Evolutionary conservation across 106 monocot species (phyloP).

Genomic region (Triglochin maritima): DNA sequence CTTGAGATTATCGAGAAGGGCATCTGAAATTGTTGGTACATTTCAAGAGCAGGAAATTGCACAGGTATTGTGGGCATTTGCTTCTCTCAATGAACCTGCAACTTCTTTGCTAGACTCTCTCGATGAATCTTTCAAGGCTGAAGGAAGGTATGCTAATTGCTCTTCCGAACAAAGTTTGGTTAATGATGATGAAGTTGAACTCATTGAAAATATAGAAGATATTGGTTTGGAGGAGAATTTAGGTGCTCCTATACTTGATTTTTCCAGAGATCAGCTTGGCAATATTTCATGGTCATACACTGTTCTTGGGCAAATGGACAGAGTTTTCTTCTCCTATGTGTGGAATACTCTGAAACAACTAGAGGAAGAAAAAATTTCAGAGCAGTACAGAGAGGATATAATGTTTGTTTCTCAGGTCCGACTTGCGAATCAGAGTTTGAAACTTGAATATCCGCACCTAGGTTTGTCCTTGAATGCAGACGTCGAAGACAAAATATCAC

Average conservation of each 20-base stretch:
- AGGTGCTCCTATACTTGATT: constrained; percentile 18
- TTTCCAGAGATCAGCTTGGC: constrained; percentile 77
- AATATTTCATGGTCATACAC: constrained; percentile 90
- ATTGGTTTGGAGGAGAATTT: background rate
- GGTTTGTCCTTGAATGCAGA: constrained; percentile 39
- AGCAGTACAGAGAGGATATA: constrained; percentile 77
- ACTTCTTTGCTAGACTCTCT: constrained; percentile 52
- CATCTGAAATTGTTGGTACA: constrained; percentile 42
- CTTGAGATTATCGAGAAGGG: constrained; percentile 37
- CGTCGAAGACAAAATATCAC: constrained; percentile 68
- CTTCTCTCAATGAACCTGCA: constrained; percentile 64
- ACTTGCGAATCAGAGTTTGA: constrained; percentile 78
- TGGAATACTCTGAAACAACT: constrained; percentile 58
- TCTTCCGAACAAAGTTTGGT: constrained; percentile 10
- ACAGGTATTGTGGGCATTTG: constrained; percentile 89
- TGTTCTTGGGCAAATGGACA: constrained; percentile 72
- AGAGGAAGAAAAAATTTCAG: constrained; percentile 50
- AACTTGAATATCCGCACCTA: constrained; percentile 69
- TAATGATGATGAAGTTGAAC: constrained; percentile 1
- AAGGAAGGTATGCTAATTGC: constrained; percentile 6
- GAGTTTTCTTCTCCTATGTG: constrained; percentile 55
- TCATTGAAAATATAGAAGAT: constrained; percentile 11
- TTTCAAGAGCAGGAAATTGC: constrained; percentile 84
- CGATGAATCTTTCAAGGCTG: constrained; percentile 38
- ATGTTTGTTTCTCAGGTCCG: constrained; percentile 86